Conservation (phyloP, 306 rosid species). For the Lathyrus sativus region DNA sequence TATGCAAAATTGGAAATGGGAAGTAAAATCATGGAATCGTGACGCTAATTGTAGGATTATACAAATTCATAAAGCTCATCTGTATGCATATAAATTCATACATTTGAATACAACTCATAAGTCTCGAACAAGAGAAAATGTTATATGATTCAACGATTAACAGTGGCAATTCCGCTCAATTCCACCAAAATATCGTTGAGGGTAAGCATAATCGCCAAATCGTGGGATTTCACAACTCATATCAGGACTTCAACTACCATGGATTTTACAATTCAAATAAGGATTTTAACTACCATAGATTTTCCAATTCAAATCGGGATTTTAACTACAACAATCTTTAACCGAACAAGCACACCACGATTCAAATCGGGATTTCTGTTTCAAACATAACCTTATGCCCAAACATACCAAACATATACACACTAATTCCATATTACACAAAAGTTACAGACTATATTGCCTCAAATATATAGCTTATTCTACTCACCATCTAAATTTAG, state of each 20-base stretch:
- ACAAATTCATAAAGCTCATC: no score
- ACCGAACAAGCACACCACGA: no score
- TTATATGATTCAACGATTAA: background rate
- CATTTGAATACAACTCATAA: no score
- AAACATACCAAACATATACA: background rate
- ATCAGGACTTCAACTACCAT: background rate
- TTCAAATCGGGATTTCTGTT: background rate
- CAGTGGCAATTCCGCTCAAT: background rate
- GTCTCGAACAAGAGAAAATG: no score
- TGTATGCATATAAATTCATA: no score
- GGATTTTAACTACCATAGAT: background rate
- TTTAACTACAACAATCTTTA: background rate
- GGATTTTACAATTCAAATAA: conserved; percentile 1
- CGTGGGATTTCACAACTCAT: background rate
- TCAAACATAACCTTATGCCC: background rate
- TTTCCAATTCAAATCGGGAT: background rate
- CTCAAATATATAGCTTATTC: background rate
- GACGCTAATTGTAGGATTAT: no score
- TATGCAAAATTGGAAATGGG: no score
- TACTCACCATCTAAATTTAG: background rate
- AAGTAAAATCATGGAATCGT: no score
- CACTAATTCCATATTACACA: background rate
- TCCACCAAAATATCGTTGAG: no score
- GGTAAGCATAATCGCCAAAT: background rate
- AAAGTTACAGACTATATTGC: background rate